Conservation (phyloP, 2,329 filamentous ascomycete species). For the Cytospora piceae region DNA sequence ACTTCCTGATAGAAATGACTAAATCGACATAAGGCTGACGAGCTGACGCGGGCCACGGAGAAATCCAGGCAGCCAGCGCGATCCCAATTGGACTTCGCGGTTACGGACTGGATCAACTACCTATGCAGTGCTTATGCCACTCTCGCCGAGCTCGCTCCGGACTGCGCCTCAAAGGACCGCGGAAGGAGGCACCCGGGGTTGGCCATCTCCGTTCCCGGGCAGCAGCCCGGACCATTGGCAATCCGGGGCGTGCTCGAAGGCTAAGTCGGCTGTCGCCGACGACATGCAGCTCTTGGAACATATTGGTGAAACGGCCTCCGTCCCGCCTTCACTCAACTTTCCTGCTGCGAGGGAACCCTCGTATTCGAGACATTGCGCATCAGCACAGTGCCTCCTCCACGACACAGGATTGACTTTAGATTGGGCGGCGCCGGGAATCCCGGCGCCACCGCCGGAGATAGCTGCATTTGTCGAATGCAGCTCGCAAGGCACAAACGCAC, state of each 20-base stretch:
- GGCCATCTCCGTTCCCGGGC: neutral
- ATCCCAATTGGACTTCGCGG: conserved; percentile 2
- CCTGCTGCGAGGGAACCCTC: conserved; percentile 19
- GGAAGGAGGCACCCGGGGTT: neutral
- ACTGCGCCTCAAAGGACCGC: too few species aligned
- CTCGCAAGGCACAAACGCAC: neutral
- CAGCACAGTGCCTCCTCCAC: conserved; percentile 11
- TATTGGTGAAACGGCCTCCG: neutral
- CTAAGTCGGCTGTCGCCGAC: neutral
- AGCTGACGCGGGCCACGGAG: neutral
- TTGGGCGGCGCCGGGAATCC: conserved; percentile 13
- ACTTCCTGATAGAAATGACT: neutral
- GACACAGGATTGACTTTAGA: neutral
- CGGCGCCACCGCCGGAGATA: conserved; percentile 9
- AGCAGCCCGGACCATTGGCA: neutral
- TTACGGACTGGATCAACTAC: neutral
- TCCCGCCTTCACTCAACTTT: neutral
- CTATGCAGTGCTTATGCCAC: neutral
- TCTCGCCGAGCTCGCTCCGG: neutral
- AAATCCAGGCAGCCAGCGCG: conserved; percentile 1
- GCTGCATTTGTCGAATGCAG: conserved; percentile 13
- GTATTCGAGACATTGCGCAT: conserved; percentile 22
- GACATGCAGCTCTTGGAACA: neutral
- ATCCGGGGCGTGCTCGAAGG: neutral
- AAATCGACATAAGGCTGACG: conserved; percentile 3